Conservation (phyloP, 1,139 yeast genomes). For the Ogataea hybrid region DNA sequence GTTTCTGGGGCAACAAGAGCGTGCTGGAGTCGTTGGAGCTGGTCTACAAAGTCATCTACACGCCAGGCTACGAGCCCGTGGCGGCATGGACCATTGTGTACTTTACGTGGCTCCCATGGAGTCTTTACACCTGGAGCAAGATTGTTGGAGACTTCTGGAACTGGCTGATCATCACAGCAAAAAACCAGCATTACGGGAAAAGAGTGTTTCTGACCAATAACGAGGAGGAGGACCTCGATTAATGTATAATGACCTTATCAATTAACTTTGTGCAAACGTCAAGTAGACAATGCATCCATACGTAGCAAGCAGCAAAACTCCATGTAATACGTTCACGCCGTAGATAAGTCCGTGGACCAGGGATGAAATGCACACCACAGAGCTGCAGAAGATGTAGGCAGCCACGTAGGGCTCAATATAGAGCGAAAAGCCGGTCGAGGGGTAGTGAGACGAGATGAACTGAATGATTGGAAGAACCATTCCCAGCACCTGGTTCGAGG, state of each 20-base stretch:
- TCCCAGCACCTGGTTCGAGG: constrained; percentile 17
- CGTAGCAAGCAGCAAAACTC: constrained; percentile 8
- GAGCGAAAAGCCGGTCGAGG: constrained; percentile 14
- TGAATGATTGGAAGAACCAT: constrained; percentile 18
- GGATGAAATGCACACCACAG: constrained; percentile 8
- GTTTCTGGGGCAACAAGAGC: background rate
- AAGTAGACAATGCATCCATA: constrained; percentile 14
- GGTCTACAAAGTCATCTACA: background rate
- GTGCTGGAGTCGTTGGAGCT: background rate
- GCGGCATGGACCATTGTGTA: background rate
- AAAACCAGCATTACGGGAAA: constrained; percentile 57
- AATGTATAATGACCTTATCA: background rate
- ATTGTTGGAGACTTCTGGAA: constrained; percentile 37
- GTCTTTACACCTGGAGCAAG: constrained; percentile 60
- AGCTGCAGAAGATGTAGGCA: constrained; percentile 13
- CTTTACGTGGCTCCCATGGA: constrained; percentile 21
- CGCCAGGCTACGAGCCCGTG: background rate
- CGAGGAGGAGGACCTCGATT: constrained; percentile 33
- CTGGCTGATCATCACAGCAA: constrained; percentile 42
- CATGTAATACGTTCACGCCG: constrained; percentile 14
- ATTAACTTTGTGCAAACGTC: constrained; percentile 14
- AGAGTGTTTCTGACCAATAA: constrained; percentile 60
- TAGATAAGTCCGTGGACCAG: constrained; percentile 12
- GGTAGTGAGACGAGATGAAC: constrained; percentile 17
- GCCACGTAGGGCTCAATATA: constrained; percentile 18